These are phyloP conservation scores for Luvunga scandens DNA, from an alignment of 345 rosid species.

Conservation along the genomic window DNA sequence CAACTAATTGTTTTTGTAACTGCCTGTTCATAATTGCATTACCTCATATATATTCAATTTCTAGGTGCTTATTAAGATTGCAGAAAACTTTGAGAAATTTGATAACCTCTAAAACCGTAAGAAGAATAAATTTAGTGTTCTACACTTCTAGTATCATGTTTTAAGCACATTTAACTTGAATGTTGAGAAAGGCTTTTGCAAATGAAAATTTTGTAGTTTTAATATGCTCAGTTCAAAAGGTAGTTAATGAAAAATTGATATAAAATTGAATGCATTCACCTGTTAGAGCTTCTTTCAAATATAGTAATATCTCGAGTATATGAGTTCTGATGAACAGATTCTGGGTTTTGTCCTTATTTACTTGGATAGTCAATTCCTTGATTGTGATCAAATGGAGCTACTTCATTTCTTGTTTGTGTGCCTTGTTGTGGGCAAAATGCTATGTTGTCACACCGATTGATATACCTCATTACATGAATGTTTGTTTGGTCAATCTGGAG, in stretches of 20 bases:
- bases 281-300: neutral
- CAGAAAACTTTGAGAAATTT: no score
- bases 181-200: neutral
- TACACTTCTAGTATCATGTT: neutral
- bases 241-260: neutral
- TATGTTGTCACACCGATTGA: neutral
- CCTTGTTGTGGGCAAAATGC: neutral
- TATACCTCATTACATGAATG: neutral
- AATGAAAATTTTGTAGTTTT: neutral
- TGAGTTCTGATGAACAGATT: neutral
- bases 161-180: neutral
- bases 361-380: neutral
- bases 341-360: neutral
- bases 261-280: neutral
- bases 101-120: no score
- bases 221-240: neutral
- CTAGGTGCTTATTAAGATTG: no score
- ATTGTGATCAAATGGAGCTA: no score
- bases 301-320: neutral
- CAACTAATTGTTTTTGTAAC: no score
- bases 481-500: neutral
- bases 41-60: no score
- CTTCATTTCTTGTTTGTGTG: neutral
- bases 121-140: no score
- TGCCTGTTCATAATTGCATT: no score